phyloP scores from a whole-genome alignment of 2,329 filamentous ascomycete genomes.

The Alternaria ethzedia region DNA sequence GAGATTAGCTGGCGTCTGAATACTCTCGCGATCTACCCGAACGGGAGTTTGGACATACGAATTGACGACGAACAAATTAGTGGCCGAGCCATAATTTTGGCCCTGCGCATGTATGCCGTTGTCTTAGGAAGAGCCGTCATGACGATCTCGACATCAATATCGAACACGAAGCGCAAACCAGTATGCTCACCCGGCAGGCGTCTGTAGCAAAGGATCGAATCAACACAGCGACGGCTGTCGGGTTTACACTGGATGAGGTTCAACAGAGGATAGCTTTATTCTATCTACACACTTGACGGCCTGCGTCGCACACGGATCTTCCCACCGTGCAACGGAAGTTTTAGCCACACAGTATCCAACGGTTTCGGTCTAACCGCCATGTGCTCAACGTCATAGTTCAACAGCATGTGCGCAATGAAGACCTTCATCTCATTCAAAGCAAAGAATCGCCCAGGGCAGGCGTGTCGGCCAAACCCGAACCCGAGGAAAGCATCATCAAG shows the following conservation, averaged over 20 bases:
- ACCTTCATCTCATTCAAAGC: conserved; percentile 26
- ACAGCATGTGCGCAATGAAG: conserved; percentile 23
- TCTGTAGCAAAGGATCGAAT: neutral
- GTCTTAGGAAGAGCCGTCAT: neutral
- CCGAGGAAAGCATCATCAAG: conserved; percentile 23
- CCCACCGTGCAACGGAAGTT: conserved; percentile 15
- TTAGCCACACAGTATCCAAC: conserved; percentile 18
- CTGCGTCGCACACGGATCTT: conserved; percentile 8
- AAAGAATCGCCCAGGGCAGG: conserved; percentile 23
- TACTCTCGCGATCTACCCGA: neutral
- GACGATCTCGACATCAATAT: neutral
- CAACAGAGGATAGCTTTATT: neutral
- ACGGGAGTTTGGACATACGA: neutral
- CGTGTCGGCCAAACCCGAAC: conserved; percentile 22
- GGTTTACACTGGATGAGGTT: neutral
- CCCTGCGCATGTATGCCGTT: neutral
- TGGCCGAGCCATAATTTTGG: neutral
- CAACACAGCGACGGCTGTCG: neutral
- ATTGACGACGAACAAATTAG: neutral
- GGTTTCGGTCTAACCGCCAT: conserved; percentile 18
- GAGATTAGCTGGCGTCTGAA: neutral
- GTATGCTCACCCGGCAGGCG: neutral
- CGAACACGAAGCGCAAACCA: neutral
- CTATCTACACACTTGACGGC: neutral
- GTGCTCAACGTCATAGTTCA: conserved; percentile 21